Base-by-base conservation (phyloP, 2,329 filamentous ascomycete species). In the Colletotrichum zoysiae region DNA sequence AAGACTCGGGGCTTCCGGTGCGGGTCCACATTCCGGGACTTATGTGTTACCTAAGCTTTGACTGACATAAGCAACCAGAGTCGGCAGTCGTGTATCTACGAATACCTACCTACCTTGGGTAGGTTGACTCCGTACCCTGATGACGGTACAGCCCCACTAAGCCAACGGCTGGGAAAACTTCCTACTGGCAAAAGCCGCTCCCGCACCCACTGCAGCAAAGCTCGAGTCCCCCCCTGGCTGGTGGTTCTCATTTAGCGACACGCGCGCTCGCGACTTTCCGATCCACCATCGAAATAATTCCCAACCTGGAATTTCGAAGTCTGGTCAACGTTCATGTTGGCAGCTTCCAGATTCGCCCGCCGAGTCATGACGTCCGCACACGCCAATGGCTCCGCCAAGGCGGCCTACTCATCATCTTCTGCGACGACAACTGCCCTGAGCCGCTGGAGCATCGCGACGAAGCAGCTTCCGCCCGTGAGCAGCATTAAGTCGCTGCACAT, bases 401-500 rank as follows among this genome's bases (percentile, higher is more conserved):
- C 73, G 70, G 60, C 65, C 30, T 66, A 57, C 57, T 61, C 60
- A 9, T 55, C 71, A 26, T 59, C 68, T 23, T 56, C 73, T 18
- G 76, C 80, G 76, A 97, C 94, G 1, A 82, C 93, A 71, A 97
- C 94, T 20, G 89, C 92, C 53, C 84, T 97, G 74, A 92, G 91
- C 81, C 87, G 95, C 76, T 98, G 95, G 95, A 97, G 94, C 51
- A 90, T 95, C 76, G 84, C 91, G 73, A 90, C 91, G 78, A 92
- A 90, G 78, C 88, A 91, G 73, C 85, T 96, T 75, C 59, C 75
- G 89, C 88, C 89, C 42, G 86, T 90, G 14, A 86, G 92, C 53
- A 86, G 89, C 67, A 92, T 98, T 82, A 94, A 90, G 79, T 84
- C 90, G 11, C 90, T 99, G 64, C 95, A 98, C 79, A 89, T 99